Conservation (phyloP, 1,284 basidiomycete genomes). For the Vanrija sp. region DNA sequence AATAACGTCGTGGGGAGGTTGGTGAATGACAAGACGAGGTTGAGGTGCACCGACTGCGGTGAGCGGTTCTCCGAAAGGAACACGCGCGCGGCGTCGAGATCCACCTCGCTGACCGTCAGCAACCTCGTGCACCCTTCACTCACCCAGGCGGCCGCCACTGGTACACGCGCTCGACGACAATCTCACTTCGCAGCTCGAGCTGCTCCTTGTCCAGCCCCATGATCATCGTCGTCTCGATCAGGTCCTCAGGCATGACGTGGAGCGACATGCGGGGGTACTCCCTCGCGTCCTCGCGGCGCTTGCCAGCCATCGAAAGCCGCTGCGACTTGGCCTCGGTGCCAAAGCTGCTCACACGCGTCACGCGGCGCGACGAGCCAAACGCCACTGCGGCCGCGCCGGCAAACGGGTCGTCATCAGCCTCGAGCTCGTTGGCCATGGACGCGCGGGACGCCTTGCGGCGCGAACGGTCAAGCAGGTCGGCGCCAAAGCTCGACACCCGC, state of each 20-base stretch:
- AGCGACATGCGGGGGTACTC: conserved; percentile 52
- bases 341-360: background rate
- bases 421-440: conserved; percentile 16
- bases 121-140: conserved; percentile 3
- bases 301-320: background rate
- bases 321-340: background rate
- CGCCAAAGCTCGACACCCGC: background rate
- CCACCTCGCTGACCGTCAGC: conserved; percentile 27
- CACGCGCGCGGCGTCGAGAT: conserved; percentile 48
- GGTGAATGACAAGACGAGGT: conserved; percentile 52
- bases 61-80: conserved; percentile 38
- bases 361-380: background rate
- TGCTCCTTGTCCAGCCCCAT: conserved; percentile 37
- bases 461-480: conserved; percentile 33
- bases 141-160: conserved; percentile 33
- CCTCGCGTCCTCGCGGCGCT: conserved; percentile 36
- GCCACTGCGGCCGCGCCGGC: background rate
- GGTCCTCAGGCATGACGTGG: conserved; percentile 56
- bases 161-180: conserved; percentile 38
- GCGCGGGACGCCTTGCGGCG: conserved; percentile 29
- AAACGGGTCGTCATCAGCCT: background rate
- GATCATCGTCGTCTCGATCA: conserved; percentile 49
- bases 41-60: conserved; percentile 24
- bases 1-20: conserved; percentile 53
- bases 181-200: conserved; percentile 27